Evolutionary conservation across 2,329 filamentous ascomycete species (phyloP).

Genomic region (Aspergillus uvarum): DNA sequence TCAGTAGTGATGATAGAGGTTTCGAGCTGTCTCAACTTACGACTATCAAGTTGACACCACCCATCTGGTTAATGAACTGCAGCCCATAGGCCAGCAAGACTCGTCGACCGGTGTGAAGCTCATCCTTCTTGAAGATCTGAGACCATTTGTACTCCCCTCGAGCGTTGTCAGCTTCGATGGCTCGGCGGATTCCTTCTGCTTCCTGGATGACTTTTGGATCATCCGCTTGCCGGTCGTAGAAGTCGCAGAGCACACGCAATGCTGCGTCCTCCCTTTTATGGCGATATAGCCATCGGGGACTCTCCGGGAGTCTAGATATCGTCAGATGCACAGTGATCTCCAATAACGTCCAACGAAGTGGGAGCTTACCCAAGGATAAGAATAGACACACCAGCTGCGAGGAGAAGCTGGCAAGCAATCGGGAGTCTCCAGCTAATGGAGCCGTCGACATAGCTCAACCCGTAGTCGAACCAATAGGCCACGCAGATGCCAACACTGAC

Average conservation of each 20-base stretch:
- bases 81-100: slow-evolving; percentile 51
- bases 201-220: slow-evolving; percentile 31
- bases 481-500: slow-evolving; percentile 41
- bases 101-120: slow-evolving; percentile 44
- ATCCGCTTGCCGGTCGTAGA: slow-evolving; percentile 25
- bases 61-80: slow-evolving; percentile 53
- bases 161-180: slow-evolving; percentile 44
- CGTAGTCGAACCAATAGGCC: slow-evolving; percentile 36
- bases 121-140: slow-evolving; percentile 46
- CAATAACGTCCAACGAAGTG: neutral
- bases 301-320: slow-evolving; percentile 35
- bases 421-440: slow-evolving; percentile 49
- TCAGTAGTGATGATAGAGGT: neutral
- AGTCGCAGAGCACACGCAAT: slow-evolving; percentile 28
- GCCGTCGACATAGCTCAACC: slow-evolving; percentile 41
- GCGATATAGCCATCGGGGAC: slow-evolving; percentile 49
- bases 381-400: slow-evolving; percentile 43
- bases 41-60: slow-evolving; percentile 51
- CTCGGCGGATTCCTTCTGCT: slow-evolving; percentile 43
- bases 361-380: slow-evolving; percentile 33
- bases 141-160: slow-evolving; percentile 40
- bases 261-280: slow-evolving; percentile 35
- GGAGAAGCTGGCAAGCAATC: slow-evolving; percentile 48
- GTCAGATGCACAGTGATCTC: neutral
- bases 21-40: slow-evolving; percentile 25